phyloP scores from a whole-genome alignment of 176 grass and related monocot genomes.

The Phoenix dactylifera region DNA sequence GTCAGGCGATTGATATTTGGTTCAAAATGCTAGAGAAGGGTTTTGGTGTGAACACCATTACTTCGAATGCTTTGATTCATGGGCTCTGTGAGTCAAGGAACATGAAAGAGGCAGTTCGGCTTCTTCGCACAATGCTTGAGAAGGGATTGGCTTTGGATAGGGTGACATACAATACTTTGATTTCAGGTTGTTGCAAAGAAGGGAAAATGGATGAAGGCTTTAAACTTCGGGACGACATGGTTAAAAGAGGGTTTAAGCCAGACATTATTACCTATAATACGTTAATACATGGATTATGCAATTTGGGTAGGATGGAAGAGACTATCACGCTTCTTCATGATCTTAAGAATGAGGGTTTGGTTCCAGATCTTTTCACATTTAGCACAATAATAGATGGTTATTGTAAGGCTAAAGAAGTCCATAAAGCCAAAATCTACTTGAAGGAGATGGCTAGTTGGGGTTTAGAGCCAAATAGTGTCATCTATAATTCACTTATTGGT shows the following conservation, averaged over 20 bases:
- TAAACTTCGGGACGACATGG: conserved; percentile 68
- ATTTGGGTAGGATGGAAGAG: conserved; percentile 72
- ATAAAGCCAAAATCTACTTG: conserved; percentile 59
- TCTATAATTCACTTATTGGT: conserved; percentile 83
- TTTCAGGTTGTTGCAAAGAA: conserved; percentile 63
- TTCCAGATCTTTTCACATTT: conserved; percentile 68
- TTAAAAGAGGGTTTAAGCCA: conserved; percentile 64
- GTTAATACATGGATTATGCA: conserved; percentile 47
- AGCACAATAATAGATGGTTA: conserved; percentile 71
- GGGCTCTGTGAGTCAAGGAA: conserved; percentile 54
- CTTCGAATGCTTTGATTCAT: conserved; percentile 87
- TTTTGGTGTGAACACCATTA: conserved; percentile 51
- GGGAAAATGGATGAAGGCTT: conserved; percentile 56
- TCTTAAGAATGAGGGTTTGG: conserved; percentile 48
- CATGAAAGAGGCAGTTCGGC: conserved; percentile 42
- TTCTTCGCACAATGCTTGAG: conserved; percentile 50
- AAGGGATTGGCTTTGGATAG: conserved; percentile 45
- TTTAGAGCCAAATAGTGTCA: conserved; percentile 56
- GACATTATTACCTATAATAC: conserved; percentile 71
- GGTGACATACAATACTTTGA: conserved; percentile 90
- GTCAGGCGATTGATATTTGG: conserved; percentile 55
- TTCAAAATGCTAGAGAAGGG: conserved; percentile 45
- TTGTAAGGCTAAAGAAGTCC: conserved; percentile 68
- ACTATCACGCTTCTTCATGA: conserved; percentile 40
- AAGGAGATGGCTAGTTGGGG: conserved; percentile 43